Percentiles rank a stretch among this genome's conserved stretches.
These are phyloP conservation scores for Colletotrichum sp. DNA, from an alignment of 2,329 filamentous ascomycete genomes.

Conservation along the genomic window DNA sequence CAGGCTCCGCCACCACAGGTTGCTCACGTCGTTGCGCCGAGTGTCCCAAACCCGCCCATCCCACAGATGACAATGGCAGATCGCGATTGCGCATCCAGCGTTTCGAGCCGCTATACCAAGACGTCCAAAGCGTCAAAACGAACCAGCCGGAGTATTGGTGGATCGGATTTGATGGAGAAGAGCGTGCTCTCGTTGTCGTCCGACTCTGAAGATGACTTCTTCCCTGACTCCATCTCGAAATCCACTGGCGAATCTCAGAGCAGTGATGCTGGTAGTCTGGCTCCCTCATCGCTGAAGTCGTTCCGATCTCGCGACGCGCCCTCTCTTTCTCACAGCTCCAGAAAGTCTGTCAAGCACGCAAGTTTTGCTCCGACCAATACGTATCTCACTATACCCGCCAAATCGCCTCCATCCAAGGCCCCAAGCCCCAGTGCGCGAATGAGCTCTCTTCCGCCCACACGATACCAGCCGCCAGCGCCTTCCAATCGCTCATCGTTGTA, in stretches of 20 bases:
- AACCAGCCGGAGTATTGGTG: slow-evolving; percentile 52
- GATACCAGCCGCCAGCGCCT: slow-evolving; percentile 17
- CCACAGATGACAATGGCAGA: slow-evolving; percentile 19
- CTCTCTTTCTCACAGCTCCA: slow-evolving; percentile 29
- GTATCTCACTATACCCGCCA: slow-evolving; percentile 45
- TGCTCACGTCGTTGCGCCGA: background rate
- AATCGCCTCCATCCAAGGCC: slow-evolving; percentile 24
- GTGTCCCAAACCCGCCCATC: background rate
- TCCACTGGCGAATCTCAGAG: slow-evolving; percentile 22
- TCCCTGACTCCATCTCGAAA: slow-evolving; percentile 33
- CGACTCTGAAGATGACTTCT: slow-evolving; percentile 58
- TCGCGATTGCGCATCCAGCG: slow-evolving; percentile 40
- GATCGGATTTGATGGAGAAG: slow-evolving; percentile 57
- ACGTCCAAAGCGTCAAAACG: slow-evolving; percentile 59
- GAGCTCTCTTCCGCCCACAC: slow-evolving; percentile 31
- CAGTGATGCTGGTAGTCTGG: slow-evolving; percentile 10
- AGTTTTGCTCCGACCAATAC: slow-evolving; percentile 46
- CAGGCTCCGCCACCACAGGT: background rate
- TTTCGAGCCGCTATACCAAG: slow-evolving; percentile 61
- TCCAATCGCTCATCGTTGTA: slow-evolving; percentile 31
- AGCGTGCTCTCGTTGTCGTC: slow-evolving; percentile 64
- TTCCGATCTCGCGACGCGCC: slow-evolving; percentile 24
- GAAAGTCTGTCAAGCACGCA: slow-evolving; percentile 41
- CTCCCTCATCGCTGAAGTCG: slow-evolving; percentile 13
- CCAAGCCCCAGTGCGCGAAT: slow-evolving; percentile 27